phyloP scores from a whole-genome alignment of 2,329 filamentous ascomycete species.

The Ceratocystis ficicola region DNA sequence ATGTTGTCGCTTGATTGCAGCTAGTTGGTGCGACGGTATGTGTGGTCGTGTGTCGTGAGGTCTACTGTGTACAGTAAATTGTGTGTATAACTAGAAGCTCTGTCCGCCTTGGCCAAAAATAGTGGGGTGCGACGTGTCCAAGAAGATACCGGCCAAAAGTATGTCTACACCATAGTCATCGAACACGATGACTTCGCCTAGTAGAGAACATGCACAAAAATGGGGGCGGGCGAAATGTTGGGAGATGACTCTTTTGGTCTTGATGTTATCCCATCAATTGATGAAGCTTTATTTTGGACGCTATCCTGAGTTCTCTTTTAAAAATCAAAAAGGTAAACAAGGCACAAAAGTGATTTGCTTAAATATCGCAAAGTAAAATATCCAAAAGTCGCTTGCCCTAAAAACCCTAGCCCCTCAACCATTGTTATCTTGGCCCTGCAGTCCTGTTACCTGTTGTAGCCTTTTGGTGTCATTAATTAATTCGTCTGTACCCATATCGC shows the following conservation, averaged over 20 bases:
- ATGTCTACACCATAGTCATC: background rate
- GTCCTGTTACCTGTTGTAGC: background rate
- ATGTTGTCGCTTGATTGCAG: background rate
- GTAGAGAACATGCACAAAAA: too few relatives aligned
- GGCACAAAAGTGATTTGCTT: background rate
- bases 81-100: background rate
- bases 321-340: background rate
- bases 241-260: background rate
- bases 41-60: background rate
- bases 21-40: background rate
- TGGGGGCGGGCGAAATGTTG: background rate
- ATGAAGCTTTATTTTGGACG: too few relatives aligned
- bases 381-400: background rate
- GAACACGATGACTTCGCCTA: background rate
- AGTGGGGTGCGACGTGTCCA: conserved; percentile 22
- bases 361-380: background rate
- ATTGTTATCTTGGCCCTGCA: background rate
- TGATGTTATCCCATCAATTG: too few relatives aligned
- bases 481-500: background rate
- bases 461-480: background rate
- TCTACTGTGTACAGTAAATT: too few relatives aligned
- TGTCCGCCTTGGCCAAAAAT: conserved; percentile 11
- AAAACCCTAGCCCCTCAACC: background rate
- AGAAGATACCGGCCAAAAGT: conserved; percentile 14
- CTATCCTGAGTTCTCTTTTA: too few relatives aligned